Evolutionary conservation across 768 basidiomycete species (phyloP), one percentile per base, ranked within the genome.

Genomic region (Leccinum pellstonianum): DNA sequence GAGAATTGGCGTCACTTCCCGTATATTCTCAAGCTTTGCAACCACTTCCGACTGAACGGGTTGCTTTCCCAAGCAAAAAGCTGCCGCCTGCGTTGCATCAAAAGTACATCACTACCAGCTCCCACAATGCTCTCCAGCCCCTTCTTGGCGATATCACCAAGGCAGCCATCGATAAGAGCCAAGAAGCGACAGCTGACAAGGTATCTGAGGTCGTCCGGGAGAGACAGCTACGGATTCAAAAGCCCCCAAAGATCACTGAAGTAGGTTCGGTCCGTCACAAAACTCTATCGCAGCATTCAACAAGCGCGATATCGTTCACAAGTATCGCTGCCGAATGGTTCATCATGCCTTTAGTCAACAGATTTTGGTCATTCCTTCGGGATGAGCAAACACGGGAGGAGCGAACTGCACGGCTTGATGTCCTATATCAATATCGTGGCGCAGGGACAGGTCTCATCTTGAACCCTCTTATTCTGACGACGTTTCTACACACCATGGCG

Each of bases 311-410:
- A 31, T 77, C 81, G 2, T 90, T 88, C 68, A 85, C 83, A 19
- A 80, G 84, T 55, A 76, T 98, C 27, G 93, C 94, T 0, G 91
- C 91, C 0, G 93, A 95, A 68, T 87, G 77, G 74, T 98, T 98
- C 76, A 83, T 97, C 54, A 84, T 87, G 60, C 97, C 97, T 0
- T 78, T 98, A 55, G 83, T 98, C 75, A 90, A 95, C 65, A 84
- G 88, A n/a, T 97, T 98, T 75, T 99, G 95, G 95, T 69, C 81
- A n/a, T 93, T 95, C 75, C 83, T 97, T 49, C 85, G 91, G 7
- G 93, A 96, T 65, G 87, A 91, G 67, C 86, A 90, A 65, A 80
- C 83, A 2, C 81, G 92, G 38, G 90, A 93, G 67, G 82, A 84
- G 54, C 82, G 91, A 46, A 88, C 88, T 2, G 79, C 82, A 2